Evolutionary conservation across 169 alveolate species (phyloP), one percentile per base, ranked within the genome.

Genomic region (Plasmodium fragile): DNA sequence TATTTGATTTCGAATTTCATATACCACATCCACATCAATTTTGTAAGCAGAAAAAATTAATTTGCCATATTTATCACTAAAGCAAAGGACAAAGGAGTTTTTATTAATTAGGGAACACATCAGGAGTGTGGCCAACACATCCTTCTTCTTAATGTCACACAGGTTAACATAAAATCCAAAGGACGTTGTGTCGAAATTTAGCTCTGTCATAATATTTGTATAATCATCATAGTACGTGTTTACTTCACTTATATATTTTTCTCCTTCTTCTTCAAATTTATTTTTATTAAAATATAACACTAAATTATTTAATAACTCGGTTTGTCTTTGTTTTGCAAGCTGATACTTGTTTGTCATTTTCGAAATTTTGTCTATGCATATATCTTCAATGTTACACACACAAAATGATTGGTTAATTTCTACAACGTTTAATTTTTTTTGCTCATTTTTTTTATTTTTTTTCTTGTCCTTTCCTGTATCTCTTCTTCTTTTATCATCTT

Each of bases 191-290:
- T 89, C 94, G 41, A 89, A 89, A 7, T 89, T 89, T 30, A 89
- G 22, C 25, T 89, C 94, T 13, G 94, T 71, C 90, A 89, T 79
- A 16, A 89, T 89, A 52, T 89, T 89, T 45, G 79, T 77, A 49
- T 89, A 89, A 65, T 89, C 94, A 3, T 89, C 94, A 59, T 89
- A 89, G n/a, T 89, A 89, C 8, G 49, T 79, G 71, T 78, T 89
- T 1, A 89, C 94, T 28, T 89, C 94, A 65, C 49, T 69, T 36
- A 89, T 89, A 41, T 89, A 89, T 79, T 89, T 89, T 43, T 89
- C 94, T 22, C 94, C 94, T 32, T 89, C 94, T 89, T 89, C 94
- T 55, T 89, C 94, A 55, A 59, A 79, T 32, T 89, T 89, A 89
- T 89, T 89, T 77, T 89, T 89, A 65, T 79, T 89, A 65, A 89